phyloP scores from a whole-genome alignment of 768 basidiomycete genomes.

The Phanerodontia chrysosporium region DNA sequence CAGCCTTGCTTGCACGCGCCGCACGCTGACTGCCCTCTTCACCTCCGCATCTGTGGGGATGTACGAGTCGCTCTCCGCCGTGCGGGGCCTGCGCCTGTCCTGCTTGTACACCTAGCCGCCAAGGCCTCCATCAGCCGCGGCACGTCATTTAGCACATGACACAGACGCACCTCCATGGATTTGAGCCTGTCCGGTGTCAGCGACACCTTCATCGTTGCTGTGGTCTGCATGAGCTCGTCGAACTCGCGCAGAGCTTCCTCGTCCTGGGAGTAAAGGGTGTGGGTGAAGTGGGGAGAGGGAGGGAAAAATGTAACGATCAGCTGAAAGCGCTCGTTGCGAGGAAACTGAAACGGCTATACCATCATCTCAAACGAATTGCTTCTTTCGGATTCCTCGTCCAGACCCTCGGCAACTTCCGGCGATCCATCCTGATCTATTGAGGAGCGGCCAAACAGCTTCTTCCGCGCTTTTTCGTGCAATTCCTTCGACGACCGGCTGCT shows the following conservation, averaged over 20 bases:
- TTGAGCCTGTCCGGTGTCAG: slow-evolving; percentile 91
- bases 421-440: slow-evolving; percentile 33
- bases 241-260: slow-evolving; percentile 63
- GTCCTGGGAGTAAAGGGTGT: slow-evolving; percentile 29
- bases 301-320: background rate
- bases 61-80: slow-evolving; percentile 1
- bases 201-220: slow-evolving; percentile 91
- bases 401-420: slow-evolving; percentile 3
- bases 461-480: slow-evolving; percentile 52
- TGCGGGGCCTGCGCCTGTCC: slow-evolving; percentile 10
- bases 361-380: slow-evolving; percentile 13
- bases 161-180: slow-evolving; percentile 79
- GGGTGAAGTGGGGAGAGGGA: background rate
- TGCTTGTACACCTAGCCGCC: slow-evolving; percentile 16
- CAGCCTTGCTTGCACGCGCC: slow-evolving; percentile 44
- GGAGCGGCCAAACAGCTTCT: slow-evolving; percentile 52
- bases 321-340: slow-evolving; percentile 6
- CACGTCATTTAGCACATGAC: slow-evolving; percentile 6
- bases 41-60: slow-evolving; percentile 9
- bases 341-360: slow-evolving; percentile 15
- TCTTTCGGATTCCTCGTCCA: slow-evolving; percentile 12
- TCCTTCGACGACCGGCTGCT: slow-evolving; percentile 43
- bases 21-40: slow-evolving; percentile 19
- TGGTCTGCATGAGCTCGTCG: slow-evolving; percentile 87
- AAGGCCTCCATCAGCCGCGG: background rate